phyloP scores from a whole-genome alignment of 768 basidiomycete species.

The Hemileccinum rubropunctum region DNA sequence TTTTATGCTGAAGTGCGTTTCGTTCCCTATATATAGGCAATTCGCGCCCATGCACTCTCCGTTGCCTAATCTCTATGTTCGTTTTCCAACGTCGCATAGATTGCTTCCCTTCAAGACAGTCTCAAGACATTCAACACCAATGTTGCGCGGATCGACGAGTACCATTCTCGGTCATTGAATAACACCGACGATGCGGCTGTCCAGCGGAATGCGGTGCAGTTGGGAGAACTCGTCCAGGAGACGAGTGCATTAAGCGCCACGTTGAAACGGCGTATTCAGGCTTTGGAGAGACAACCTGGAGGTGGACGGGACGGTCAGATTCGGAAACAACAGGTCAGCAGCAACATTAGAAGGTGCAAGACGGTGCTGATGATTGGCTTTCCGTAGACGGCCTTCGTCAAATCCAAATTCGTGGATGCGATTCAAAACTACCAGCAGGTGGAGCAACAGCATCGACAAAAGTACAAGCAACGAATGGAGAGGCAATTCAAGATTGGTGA shows the following conservation, averaged over 20 bases:
- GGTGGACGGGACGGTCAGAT: constrained; percentile 65
- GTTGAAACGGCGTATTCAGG: constrained; percentile 72
- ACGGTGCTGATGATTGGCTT: constrained; percentile 17
- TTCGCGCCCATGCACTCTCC: background rate
- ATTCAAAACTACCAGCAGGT: constrained; percentile 83
- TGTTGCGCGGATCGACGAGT: constrained; percentile 63
- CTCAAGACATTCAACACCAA: constrained; percentile 68
- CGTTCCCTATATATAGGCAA: background rate
- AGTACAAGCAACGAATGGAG: constrained; percentile 79
- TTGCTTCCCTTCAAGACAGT: constrained; percentile 71
- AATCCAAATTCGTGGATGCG: constrained; percentile 79
- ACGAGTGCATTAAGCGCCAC: constrained; percentile 68
- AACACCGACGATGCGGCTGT: constrained; percentile 69
- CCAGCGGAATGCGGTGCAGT: constrained; percentile 56
- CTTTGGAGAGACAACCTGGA: constrained; percentile 65
- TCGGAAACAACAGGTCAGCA: constrained; percentile 69
- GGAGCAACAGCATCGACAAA: constrained; percentile 74
- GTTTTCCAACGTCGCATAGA: constrained; percentile 39
- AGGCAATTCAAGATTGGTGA: constrained; percentile 84
- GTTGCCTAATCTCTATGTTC: background rate
- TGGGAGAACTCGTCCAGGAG: constrained; percentile 68
- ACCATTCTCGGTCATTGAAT: constrained; percentile 73
- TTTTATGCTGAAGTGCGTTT: constrained; percentile 72
- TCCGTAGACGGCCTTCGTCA: constrained; percentile 55
- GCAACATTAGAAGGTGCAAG: background rate